Conservation (phyloP, 2,329 filamentous ascomycete genomes). For the Phialophora macrospora region DNA sequence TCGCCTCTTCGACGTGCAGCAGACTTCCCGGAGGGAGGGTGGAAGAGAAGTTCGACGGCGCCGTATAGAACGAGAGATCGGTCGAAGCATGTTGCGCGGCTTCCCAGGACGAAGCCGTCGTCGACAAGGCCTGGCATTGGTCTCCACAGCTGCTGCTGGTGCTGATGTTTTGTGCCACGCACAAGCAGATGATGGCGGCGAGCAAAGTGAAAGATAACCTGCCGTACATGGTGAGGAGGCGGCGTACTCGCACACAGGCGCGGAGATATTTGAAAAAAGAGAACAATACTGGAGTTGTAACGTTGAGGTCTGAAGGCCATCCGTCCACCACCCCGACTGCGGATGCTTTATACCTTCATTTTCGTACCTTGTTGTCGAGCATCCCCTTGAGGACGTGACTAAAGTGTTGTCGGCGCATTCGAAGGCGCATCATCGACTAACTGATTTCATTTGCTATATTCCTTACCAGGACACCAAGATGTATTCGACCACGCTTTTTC, state of each 20-base stretch:
- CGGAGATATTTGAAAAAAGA: background rate
- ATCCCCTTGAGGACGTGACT: background rate
- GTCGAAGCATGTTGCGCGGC: slow-evolving; percentile 41
- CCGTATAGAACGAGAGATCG: slow-evolving; percentile 51
- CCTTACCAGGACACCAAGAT: no score
- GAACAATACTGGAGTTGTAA: background rate
- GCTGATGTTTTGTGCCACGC: background rate
- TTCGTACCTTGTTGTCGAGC: background rate
- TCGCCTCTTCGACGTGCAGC: slow-evolving; percentile 47
- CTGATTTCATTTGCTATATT: background rate
- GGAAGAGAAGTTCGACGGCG: slow-evolving; percentile 35
- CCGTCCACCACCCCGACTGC: background rate
- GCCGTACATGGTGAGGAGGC: background rate
- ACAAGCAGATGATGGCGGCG: background rate
- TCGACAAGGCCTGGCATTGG: slow-evolving; percentile 1
- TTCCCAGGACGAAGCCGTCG: slow-evolving; percentile 16
- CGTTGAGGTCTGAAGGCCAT: background rate
- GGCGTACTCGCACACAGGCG: background rate
- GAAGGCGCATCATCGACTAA: background rate
- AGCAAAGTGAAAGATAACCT: background rate
- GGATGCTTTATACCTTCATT: background rate
- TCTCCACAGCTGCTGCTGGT: slow-evolving; percentile 2
- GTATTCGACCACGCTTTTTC: no score
- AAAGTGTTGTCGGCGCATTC: background rate
- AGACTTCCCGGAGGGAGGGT: slow-evolving; percentile 45